Conservation (phyloP, 495 filamentous ascomycete genomes). For the Lasiosphaeria ovina region DNA sequence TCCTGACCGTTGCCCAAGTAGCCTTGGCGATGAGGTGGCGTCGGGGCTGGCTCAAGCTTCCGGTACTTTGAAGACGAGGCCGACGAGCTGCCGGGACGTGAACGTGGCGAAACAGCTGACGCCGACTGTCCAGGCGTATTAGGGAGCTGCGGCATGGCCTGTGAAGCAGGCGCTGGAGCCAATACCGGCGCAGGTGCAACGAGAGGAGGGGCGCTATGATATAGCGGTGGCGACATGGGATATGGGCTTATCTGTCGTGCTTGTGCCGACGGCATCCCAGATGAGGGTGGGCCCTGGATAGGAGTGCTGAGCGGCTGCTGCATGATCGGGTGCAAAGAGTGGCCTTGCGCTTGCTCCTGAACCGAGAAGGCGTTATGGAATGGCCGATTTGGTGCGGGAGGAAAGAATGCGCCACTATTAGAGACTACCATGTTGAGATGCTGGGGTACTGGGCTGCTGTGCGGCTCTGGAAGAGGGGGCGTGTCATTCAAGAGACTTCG, state of each 20-base stretch:
- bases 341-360: conserved; percentile 29
- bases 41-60: conserved; percentile 48
- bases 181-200: conserved; percentile 10
- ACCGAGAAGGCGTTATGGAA: conserved; percentile 42
- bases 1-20: conserved; percentile 41
- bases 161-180: conserved; percentile 1
- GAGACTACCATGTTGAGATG: conserved; percentile 33
- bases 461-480: conserved; percentile 25
- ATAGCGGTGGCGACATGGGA: conserved; percentile 20
- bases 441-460: conserved; percentile 23
- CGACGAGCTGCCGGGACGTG: conserved; percentile 27
- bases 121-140: neutral
- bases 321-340: conserved; percentile 24
- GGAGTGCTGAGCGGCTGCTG: conserved; percentile 13
- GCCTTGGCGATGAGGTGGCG: conserved; percentile 41
- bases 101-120: conserved; percentile 13
- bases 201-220: conserved; percentile 8
- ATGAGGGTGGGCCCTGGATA: conserved; percentile 10
- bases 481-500: conserved; percentile 25
- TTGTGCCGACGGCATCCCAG: conserved; percentile 3
- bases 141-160: neutral
- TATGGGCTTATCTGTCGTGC: conserved; percentile 19
- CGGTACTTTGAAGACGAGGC: conserved; percentile 40
- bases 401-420: conserved; percentile 40
- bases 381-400: conserved; percentile 34